Evolutionary conservation across 352 stramenopile species (phyloP), one percentile per base, ranked within the genome.

Genomic region (Albugo laibachii): DNA sequence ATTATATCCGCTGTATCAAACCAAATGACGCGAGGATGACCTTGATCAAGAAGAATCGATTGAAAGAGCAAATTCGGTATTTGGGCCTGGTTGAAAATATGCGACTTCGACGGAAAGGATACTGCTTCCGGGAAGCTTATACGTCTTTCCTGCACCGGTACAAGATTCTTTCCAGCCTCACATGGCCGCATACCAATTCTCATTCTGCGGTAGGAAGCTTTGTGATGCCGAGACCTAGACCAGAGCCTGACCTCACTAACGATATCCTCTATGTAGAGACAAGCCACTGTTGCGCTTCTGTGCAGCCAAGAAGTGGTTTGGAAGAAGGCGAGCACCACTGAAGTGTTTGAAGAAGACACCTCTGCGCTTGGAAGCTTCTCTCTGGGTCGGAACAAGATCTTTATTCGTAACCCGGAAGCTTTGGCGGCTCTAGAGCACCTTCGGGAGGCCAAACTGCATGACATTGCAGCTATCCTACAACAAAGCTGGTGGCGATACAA

Each of bases 1-100:
- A 92, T 58, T 94, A 94, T 63, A 87, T 94, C 24, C 79, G 81
- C 41, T 93, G 80, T 55, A 92, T 94, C 54, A 94, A 94, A 55
- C 72, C 79, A 2, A 94, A 94, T 50, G 80, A 92, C 43, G 62
- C 84, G 24, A 94, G 93, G 58, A 49, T 19, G 16, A 24, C 38
- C 3, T 24, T 43, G 38, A 19, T 24, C 3, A 19, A 24, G 16
- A 24, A 43, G 8, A 24, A 43, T 19, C 38, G 20, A 24, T 24
- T 43, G 16, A 19, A 24, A 19, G 70, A 92, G 48, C 78, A 92
- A 48, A 72, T 88, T 34, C 71, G 69, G 37, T 88, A 82, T 57
- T 56, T 88, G 19, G 78, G 78, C 20, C 58, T 92, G 19, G 70
- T 92, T 36, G 76, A 92, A 47, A 87, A 88, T 24, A 3, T 43